These are phyloP conservation scores for Trichoderma pleuroti DNA, from an alignment of 2,329 filamentous ascomycete genomes.

Conservation along the genomic window DNA sequence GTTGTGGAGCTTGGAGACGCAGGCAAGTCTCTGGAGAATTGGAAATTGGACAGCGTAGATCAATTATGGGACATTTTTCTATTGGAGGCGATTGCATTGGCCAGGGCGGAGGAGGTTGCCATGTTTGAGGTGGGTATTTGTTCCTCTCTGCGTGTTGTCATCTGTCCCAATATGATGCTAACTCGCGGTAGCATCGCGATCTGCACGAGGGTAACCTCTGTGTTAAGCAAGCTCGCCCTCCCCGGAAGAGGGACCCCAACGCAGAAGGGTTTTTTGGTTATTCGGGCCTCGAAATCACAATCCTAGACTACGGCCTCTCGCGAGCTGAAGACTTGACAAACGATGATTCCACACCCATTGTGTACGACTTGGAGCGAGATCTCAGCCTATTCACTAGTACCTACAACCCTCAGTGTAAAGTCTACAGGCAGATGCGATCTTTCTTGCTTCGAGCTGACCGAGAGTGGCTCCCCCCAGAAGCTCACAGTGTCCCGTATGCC, in stretches of 20 bases:
- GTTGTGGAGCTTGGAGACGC: constrained; percentile 63
- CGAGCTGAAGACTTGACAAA: constrained; percentile 47
- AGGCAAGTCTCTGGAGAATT: constrained; percentile 57
- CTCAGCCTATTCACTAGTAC: constrained; percentile 58
- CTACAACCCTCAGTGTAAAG: constrained; percentile 56
- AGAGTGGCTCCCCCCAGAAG: constrained; percentile 45
- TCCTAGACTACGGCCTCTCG: constrained; percentile 63
- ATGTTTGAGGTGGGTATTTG: constrained; percentile 53
- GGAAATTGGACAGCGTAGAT: constrained; percentile 44
- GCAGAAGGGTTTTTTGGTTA: constrained; percentile 48
- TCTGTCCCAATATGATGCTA: constrained; percentile 8
- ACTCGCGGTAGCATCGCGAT: constrained; percentile 53
- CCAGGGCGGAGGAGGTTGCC: constrained; percentile 54
- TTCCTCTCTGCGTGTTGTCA: neutral
- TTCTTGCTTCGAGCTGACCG: constrained; percentile 52
- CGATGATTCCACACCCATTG: constrained; percentile 41
- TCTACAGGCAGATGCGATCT: constrained; percentile 61
- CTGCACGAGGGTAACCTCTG: constrained; percentile 65
- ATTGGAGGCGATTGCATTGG: constrained; percentile 56
- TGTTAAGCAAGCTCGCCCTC: constrained; percentile 43
- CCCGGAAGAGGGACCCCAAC: constrained; percentile 31
- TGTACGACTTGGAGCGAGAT: constrained; percentile 59
- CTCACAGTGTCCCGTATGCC: constrained; percentile 47
- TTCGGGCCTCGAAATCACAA: constrained; percentile 61
- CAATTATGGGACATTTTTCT: constrained; percentile 64